phyloP scores from a whole-genome alignment of 2,329 filamentous ascomycete species.

The Sporothrix variecibatus region DNA sequence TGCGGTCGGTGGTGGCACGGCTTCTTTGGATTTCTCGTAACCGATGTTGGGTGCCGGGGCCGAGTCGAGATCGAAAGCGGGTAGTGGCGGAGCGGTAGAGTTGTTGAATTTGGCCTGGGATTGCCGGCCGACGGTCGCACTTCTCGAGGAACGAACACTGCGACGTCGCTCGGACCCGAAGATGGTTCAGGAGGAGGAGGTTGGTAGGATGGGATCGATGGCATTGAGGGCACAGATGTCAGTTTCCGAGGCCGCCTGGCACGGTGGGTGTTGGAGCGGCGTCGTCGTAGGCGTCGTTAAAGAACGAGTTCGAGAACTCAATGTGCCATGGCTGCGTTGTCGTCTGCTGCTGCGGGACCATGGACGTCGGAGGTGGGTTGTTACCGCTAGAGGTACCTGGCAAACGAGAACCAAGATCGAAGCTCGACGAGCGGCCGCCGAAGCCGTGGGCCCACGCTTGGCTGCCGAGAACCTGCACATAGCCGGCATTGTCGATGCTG shows the following conservation, averaged over 20 bases:
- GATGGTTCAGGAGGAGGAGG: conserved; percentile 45
- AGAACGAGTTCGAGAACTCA: conserved; percentile 52
- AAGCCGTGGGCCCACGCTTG: conserved; percentile 60
- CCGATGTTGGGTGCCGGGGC: conserved; percentile 61
- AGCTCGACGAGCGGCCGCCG: conserved; percentile 66
- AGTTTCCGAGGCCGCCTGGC: conserved; percentile 71
- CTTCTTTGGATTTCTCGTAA: conserved; percentile 60
- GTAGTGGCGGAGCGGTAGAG: conserved; percentile 31
- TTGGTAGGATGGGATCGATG: conserved; percentile 42
- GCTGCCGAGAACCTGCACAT: conserved; percentile 57
- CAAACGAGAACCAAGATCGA: conserved; percentile 64
- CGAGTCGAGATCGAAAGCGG: conserved; percentile 48
- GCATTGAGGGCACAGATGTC: conserved; percentile 40
- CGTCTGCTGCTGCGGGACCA: conserved; percentile 13
- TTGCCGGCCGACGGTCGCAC: conserved; percentile 44
- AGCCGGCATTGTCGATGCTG: conserved; percentile 66
- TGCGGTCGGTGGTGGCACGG: conserved; percentile 43
- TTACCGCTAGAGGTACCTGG: conserved; percentile 22
- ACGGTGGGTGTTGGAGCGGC: conserved; percentile 85
- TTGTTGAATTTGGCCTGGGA: conserved; percentile 37
- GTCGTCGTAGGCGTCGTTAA: conserved; percentile 64
- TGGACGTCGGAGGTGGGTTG: conserved; percentile 18
- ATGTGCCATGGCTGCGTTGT: conserved; percentile 45
- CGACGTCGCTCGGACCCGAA: conserved; percentile 52
- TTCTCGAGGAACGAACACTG: conserved; percentile 60